Evolutionary conservation across 805 yeast species (phyloP), one percentile per base, ranked within the genome.

Genomic region (Sungouiella thailandica): DNA sequence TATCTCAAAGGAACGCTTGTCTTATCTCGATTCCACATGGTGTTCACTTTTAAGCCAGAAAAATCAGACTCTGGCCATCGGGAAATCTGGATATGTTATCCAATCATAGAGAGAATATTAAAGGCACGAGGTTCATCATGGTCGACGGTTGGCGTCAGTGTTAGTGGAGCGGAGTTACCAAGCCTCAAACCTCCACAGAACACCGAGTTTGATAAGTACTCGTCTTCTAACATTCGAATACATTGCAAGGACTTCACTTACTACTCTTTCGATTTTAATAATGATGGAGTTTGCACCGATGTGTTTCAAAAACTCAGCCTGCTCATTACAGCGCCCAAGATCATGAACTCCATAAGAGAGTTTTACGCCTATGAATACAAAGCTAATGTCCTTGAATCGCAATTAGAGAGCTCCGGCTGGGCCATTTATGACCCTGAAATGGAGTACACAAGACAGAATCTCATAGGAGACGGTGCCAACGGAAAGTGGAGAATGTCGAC

Each of bases 31-130:
- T 52, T 45, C 38, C 72, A 66, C 43, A 52, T 65, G 37, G 68
- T 66, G 7, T 66, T 66, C 43, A 55, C 60, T 22, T 66, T 62
- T 36, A 20, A 25, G 3, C 37, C 30, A 12, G 39, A 30, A 15
- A 27, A 28, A 13, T 11, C 25, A 14, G 30, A 28, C 25, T 34
- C 32, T 39, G 37, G 38, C 44, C 50, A 65, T 7, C 65, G 78
- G 37, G 97, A 93, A 55, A 74, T 86, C 19, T 93, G 97, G 98
- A 72, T 87, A 19, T 83, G 95, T 39, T 90, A 87, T 57, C 96
- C 97, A 1, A 75, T 88, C 42, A 78, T 89, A 20, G 80, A 76
- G 30, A 68, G 67, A 29, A 76, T 82, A 1, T 73, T 72, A 45
- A 70, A 76, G 54, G 62, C 74, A 40, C 57, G 74, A 41, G 78